Conservation (phyloP, 116 monocot genomes). For the Iris pallida region DNA sequence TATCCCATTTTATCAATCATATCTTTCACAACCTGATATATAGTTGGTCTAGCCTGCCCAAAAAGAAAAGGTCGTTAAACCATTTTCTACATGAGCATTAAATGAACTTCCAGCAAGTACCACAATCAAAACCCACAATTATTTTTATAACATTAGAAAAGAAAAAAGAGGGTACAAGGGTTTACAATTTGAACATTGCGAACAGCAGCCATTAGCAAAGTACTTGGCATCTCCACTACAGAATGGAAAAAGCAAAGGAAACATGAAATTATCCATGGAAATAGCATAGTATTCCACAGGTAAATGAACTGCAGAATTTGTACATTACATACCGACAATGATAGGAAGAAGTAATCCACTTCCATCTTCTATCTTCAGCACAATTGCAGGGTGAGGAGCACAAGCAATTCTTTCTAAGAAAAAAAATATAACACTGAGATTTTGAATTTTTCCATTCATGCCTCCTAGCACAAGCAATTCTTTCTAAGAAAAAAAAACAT, state of each 20-base stretch:
- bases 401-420: too few relatives aligned
- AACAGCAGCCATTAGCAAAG: constrained; percentile 80
- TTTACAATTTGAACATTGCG: constrained; percentile 79
- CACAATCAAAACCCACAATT: background rate
- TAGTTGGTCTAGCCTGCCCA: constrained; percentile 75
- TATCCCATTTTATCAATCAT: constrained; percentile 99
- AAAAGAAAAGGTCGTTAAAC: constrained; percentile 3
- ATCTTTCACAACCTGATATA: constrained; percentile 84
- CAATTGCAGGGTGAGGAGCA: constrained; percentile 89
- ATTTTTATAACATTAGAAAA: background rate
- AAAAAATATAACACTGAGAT: too few relatives aligned
- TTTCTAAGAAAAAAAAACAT: too few relatives aligned
- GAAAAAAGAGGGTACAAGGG: background rate
- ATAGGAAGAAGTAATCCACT: constrained; percentile 89
- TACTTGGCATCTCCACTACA: constrained; percentile 87
- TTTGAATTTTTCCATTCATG: constrained; percentile 62
- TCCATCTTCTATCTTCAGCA: constrained; percentile 92
- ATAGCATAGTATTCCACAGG: background rate
- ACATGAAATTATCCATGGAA: background rate
- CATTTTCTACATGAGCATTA: background rate
- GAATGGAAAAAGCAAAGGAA: background rate
- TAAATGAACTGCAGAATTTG: background rate
- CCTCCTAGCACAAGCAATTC: too few relatives aligned
- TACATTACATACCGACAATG: constrained; percentile 64
- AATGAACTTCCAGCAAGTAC: background rate